Conservation (phyloP, 192 early-diverging fungal species). For the Phlyctochytrium arcticum region DNA sequence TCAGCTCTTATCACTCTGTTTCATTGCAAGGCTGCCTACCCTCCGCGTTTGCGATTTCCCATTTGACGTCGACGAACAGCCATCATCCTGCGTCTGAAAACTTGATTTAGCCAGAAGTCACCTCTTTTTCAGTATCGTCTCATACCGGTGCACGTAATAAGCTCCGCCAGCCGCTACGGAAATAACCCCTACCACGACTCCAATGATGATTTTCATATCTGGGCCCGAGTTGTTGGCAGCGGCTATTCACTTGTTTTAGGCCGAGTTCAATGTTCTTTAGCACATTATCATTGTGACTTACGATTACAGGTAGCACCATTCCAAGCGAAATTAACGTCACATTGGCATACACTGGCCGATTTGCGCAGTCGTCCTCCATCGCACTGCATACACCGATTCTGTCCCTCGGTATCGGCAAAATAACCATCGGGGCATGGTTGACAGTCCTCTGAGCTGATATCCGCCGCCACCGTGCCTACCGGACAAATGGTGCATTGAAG, state of each 20-base stretch:
- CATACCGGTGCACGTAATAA: constrained; percentile 14
- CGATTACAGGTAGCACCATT: constrained; percentile 13
- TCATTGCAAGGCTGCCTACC: constrained; percentile 7
- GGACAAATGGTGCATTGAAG: constrained; percentile 6
- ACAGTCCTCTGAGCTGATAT: not conserved
- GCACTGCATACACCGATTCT: not conserved
- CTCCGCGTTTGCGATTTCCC: constrained; percentile 13
- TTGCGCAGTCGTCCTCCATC: constrained; percentile 9
- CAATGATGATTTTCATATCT: constrained; percentile 3
- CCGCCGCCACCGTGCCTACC: not conserved
- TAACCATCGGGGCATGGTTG: not conserved
- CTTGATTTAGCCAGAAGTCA: not conserved
- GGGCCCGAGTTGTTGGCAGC: too few relatives aligned
- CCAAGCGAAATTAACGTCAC: not conserved
- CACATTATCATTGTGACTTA: too few relatives aligned
- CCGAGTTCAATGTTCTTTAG: too few relatives aligned
- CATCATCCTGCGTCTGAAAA: not conserved
- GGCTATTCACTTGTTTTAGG: too few relatives aligned
- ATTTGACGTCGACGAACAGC: constrained; percentile 4
- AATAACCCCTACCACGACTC: constrained; percentile 4
- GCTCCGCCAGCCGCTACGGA: not conserved
- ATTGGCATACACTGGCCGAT: not conserved
- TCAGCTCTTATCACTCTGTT: not conserved
- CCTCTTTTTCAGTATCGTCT: too few relatives aligned
- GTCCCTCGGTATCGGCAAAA: not conserved